Evolutionary conservation across 2,329 filamentous ascomycete genomes (phyloP).

Genomic region (Pseudogymnoascus sp.): DNA sequence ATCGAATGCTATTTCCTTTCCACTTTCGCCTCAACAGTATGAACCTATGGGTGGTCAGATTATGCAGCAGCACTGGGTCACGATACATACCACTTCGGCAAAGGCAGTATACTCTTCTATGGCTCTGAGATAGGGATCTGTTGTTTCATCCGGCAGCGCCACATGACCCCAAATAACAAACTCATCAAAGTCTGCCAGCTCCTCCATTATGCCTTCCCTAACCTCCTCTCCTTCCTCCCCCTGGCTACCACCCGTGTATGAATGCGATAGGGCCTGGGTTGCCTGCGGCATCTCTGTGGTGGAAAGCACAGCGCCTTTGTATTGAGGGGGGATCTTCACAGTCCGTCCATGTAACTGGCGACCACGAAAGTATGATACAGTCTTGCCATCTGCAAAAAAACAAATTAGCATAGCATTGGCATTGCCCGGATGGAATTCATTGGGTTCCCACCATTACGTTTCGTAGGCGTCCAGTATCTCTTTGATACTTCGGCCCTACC

Average conservation of each 20-base stretch:
- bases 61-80: not conserved
- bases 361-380: slow-evolving; percentile 67
- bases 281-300: slow-evolving; percentile 35
- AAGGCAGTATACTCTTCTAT: slow-evolving; percentile 75
- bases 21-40: not conserved
- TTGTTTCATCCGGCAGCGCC: slow-evolving; percentile 48
- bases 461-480: slow-evolving; percentile 64
- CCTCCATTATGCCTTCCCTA: slow-evolving; percentile 50
- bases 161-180: slow-evolving; percentile 84
- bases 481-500: slow-evolving; percentile 58
- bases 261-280: slow-evolving; percentile 29
- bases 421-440: slow-evolving; percentile 24
- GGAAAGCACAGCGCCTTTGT: slow-evolving; percentile 56
- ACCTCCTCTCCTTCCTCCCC: slow-evolving; percentile 39
- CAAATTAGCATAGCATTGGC: not conserved
- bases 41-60: not conserved
- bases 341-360: slow-evolving; percentile 66
- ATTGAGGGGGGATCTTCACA: slow-evolving; percentile 62
- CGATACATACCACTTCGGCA: slow-evolving; percentile 51
- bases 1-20: not conserved
- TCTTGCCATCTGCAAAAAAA: slow-evolving; percentile 39
- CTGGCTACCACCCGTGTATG: slow-evolving; percentile 35
- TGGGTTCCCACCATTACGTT: slow-evolving; percentile 35
- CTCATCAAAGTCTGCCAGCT: slow-evolving; percentile 63
- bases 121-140: slow-evolving; percentile 66